Evolutionary conservation across 805 yeast species (phyloP), one percentile per base, ranked within the genome.

Genomic region (Yamadazyma phyllophila): DNA sequence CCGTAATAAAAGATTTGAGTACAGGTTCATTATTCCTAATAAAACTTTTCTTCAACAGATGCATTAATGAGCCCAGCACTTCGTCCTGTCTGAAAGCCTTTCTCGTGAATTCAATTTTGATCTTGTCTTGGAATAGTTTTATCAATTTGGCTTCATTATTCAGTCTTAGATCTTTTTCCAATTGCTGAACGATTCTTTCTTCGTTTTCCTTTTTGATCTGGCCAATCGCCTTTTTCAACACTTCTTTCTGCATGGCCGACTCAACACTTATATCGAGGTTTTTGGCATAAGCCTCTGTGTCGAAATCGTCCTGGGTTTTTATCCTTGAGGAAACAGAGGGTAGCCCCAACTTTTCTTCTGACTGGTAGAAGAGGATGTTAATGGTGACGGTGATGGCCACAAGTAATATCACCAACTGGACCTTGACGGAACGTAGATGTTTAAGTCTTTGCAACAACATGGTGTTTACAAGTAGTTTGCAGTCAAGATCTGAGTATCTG

Each of bases 11-110:
- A 5, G 45, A 38, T 29, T 46, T 43, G 14, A 59, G 33, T 7
- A 40, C 29, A 2, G 36, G 35, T 30, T 37, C 41, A 42, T 57
- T 39, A 11, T 34, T 15, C 30, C 36, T 39, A 12, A 51, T 27
- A 41, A 46, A 59, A 10, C 50, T 47, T 7, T 43, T 41, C 34
- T 51, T 52, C 47, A 57, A 43, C 26, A 43, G 45, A 12, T 50
- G 45, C 44, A 52, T 46, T 12, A 56, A 31, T 8, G 42, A 37
- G 36, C 41, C 48, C 12, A 54, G 47, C 5, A 55, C 35, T 12
- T 45, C 32, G 35, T 49, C 46, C 17, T 48, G 53, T 15, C 36
- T 38, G 35, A 44, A 59, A 17, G 49, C 33, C 29, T 47, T 43
- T 14, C 41, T 15, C 13, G 60, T 56, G 43, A 53, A 51, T 15